These are phyloP conservation scores for Aeschynomene evenia DNA, from an alignment of 306 rosid species.

Conservation along the genomic window DNA sequence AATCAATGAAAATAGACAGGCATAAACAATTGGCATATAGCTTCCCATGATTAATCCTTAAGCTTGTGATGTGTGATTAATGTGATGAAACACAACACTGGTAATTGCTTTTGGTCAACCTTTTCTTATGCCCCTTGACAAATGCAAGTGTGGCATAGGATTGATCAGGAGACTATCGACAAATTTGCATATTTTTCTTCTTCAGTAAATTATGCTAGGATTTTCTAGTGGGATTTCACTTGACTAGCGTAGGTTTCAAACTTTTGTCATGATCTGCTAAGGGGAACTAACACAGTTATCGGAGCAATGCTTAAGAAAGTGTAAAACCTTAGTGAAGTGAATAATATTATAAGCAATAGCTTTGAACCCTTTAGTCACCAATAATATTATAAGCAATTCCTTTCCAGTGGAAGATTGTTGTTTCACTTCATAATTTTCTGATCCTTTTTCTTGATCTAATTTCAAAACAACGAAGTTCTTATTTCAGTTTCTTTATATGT, in stretches of 20 bases:
- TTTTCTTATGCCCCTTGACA: not conserved
- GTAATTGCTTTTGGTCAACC: not conserved
- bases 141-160: not conserved
- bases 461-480: slow-evolving; percentile 24
- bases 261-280: not conserved
- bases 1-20: not conserved
- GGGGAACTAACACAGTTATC: not conserved
- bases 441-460: not conserved
- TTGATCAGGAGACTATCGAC: not conserved
- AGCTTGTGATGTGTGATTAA: not conserved
- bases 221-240: not conserved
- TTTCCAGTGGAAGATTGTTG: not conserved
- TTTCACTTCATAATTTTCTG: not conserved
- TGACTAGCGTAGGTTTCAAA: not conserved
- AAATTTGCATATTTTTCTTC: not conserved
- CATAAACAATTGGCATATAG: not conserved
- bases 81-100: not conserved
- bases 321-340: not conserved
- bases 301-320: not conserved
- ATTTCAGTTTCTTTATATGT: slow-evolving; percentile 31
- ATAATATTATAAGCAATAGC: too few relatives aligned
- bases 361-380: too few relatives aligned
- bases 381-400: too few relatives aligned
- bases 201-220: not conserved
- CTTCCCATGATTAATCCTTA: not conserved